These are phyloP conservation scores for Neobulgaria alba DNA, from an alignment of 2,329 filamentous ascomycete genomes.

Conservation along the genomic window DNA sequence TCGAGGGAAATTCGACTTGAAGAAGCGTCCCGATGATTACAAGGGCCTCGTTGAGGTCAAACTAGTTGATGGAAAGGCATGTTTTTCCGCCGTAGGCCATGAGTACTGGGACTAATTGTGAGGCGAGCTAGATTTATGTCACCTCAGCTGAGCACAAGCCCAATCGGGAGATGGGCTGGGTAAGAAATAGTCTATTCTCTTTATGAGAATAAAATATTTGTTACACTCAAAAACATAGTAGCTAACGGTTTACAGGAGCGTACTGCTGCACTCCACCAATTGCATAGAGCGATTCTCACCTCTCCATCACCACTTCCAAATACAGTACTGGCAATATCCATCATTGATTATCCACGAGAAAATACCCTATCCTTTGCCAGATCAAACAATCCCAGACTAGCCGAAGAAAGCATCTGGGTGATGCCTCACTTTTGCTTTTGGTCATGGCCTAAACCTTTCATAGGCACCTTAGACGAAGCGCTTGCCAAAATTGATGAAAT, in stretches of 20 bases:
- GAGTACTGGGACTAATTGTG: not conserved
- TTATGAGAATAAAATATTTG: not conserved
- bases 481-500: slow-evolving; percentile 31
- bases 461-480: slow-evolving; percentile 36
- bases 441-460: slow-evolving; percentile 44
- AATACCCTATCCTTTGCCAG: slow-evolving; percentile 40
- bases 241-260: slow-evolving; percentile 33
- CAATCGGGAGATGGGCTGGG: slow-evolving; percentile 36
- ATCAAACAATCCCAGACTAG: slow-evolving; percentile 31
- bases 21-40: slow-evolving; percentile 29
- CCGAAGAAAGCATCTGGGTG: slow-evolving; percentile 35
- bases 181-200: slow-evolving; percentile 6
- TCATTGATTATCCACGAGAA: slow-evolving; percentile 40
- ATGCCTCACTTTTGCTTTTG: slow-evolving; percentile 50
- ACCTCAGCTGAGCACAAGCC: slow-evolving; percentile 35
- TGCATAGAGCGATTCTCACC: slow-evolving; percentile 44
- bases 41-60: slow-evolving; percentile 35
- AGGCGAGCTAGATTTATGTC: slow-evolving; percentile 33
- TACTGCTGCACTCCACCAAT: slow-evolving; percentile 43
- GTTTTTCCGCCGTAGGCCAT: not conserved
- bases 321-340: slow-evolving; percentile 43
- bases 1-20: slow-evolving; percentile 36
- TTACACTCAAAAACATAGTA: too few species aligned
- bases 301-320: slow-evolving; percentile 40
- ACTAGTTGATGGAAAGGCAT: slow-evolving; percentile 35